Base-by-base conservation (phyloP, 805 yeast genomes). In the Yarrowia hollandica region DNA sequence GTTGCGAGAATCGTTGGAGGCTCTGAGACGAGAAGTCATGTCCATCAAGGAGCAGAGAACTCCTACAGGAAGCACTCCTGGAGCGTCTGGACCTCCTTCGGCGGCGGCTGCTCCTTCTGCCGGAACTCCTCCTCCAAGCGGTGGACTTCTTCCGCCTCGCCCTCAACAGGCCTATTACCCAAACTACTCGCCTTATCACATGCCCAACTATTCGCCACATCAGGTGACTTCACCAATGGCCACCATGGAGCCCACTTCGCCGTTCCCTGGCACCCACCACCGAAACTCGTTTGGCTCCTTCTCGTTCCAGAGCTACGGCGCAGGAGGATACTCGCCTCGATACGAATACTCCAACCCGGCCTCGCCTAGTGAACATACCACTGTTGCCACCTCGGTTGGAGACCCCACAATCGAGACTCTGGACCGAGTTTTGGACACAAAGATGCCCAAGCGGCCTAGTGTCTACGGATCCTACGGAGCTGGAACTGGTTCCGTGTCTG, bases 161-260 rank as follows among this genome's bases (percentile, higher is more conserved):
- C 26, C 37, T 12, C 54, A 44, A 10, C 50, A 26, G 50, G 21
- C 31, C 6, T 22, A 52, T 16, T 41, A 46, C 33, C 54, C 23
- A 15, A 14, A 28, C 77, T 9, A 72, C 74, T 56, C 60, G 6
- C 60, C 59, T 4, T 42, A 46, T 8, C 37, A 46, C n/a, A 30
- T 46, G 54, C 54, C 54, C 12, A 31, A 15, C 14, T 46, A 48
- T 39, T 48, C 55, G 8, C 55, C 55, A 1, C 55, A 48, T 76
- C 78, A 12, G 75, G 76, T 63, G 74, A 76, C 56, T 80, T 83
- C 6, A 79, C 82, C 14, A 57, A 57, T 41, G 61, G 61, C 46
- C 39, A 55, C 37, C 22, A 16, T 60, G 60, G 38, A 48, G 38
- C 55, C 62, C 22, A 26, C 33, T 11, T 42, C 50, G 16, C 41